Evolutionary conservation across 2,329 filamentous ascomycete genomes (phyloP).

Genomic region (Neospermospora avenae): DNA sequence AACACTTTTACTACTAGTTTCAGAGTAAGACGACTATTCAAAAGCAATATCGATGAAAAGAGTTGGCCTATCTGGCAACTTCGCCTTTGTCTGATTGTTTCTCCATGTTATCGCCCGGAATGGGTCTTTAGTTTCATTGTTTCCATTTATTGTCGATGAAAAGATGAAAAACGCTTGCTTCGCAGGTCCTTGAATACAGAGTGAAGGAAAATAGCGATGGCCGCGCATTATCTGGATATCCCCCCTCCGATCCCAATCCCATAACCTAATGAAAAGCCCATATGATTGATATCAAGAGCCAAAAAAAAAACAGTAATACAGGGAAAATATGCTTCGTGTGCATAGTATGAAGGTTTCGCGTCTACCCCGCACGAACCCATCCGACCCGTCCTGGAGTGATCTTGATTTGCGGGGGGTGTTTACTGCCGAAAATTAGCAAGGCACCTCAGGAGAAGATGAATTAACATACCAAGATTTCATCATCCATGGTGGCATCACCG

Average conservation of each 20-base stretch:
- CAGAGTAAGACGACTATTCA: no score
- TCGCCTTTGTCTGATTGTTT: neutral
- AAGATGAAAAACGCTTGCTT: neutral
- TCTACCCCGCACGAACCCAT: neutral
- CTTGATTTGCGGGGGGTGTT: neutral
- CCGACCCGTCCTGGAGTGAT: neutral
- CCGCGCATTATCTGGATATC: conserved; percentile 5
- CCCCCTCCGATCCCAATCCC: neutral
- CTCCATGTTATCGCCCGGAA: neutral
- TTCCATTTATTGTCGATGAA: neutral
- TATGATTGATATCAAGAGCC: neutral
- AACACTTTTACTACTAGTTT: neutral
- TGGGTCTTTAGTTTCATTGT: neutral
- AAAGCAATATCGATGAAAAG: neutral
- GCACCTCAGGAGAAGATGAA: neutral
- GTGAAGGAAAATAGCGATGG: neutral
- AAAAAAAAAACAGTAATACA: conserved; percentile 7
- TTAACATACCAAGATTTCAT: conserved; percentile 49
- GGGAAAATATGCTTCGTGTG: neutral
- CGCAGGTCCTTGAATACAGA: conserved; percentile 5
- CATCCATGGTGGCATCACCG: conserved; percentile 63
- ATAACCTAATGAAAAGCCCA: neutral
- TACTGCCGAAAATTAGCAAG: conserved; percentile 9
- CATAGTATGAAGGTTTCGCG: neutral
- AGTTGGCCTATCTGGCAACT: neutral